Base-by-base conservation (phyloP, 2,329 filamentous ascomycete genomes). In the Escovopsis sp. region DNA sequence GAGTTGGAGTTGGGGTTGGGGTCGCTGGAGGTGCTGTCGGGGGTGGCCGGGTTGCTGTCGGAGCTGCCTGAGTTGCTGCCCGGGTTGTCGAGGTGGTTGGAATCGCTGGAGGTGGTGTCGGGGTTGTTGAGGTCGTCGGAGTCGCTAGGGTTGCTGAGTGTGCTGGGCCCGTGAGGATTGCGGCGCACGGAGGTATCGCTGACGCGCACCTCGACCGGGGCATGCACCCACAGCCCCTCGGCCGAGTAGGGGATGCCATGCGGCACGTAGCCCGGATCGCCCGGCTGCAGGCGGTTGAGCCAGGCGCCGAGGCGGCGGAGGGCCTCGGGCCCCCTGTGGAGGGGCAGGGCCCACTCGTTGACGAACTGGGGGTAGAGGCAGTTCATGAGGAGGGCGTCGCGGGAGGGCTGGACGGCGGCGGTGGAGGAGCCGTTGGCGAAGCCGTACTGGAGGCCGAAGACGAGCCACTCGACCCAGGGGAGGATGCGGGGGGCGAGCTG, bases 361-460 rank as follows among this genome's bases (percentile, higher is more conserved):
- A 98, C 90, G 48, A 85, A 94, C 53, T 98, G 90, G n/a, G 82
- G 88, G 64, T 94, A 98, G 5, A 96, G 71, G 51, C 90, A 98
- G 62, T 98, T 90, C 82, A 98, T 88, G 35, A 94, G 67, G 31
- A 96, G 70, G 11, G 86, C 88, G 43, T 79, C 65, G 40, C 80
- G 75, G 43, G 80, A 81, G 16, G 79, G 76, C 56, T 94, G 81
- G 14, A 94, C 72, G 5, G 80, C 88, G n/a, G 69, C 66, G 28
- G 75, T 79, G 35, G 68, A 67, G 3, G 67, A 69, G 34, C 75
- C 76, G 41, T 83, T 72, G 25, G 65, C 65, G 66, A 94, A 94
- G 35, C 88, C 88, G 54, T 94, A 96, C 57, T 96, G 87, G 81
- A 96, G 85, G 47, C 87, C 86, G 49, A 94, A 94, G 37, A 96